These are phyloP conservation scores for Wakefieldia striispora DNA, from an alignment of 768 basidiomycete genomes.

Conservation along the genomic window DNA sequence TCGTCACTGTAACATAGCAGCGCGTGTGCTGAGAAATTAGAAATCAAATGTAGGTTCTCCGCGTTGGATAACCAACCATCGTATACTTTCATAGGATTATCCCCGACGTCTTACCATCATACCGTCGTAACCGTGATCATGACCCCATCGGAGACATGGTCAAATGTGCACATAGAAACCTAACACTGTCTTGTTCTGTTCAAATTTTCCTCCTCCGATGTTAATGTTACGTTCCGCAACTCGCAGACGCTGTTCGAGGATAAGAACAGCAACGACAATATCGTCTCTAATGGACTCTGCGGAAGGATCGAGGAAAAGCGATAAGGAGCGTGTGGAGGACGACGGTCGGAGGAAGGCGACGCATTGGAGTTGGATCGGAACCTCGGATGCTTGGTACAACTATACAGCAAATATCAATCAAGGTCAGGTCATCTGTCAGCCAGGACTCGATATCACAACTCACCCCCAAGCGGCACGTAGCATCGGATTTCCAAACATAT, in stretches of 20 bases:
- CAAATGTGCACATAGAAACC: conserved; percentile 4
- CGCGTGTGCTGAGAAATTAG: no score
- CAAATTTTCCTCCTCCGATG: conserved; percentile 12
- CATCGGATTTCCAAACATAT: conserved; percentile 15
- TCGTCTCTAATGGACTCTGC: conserved; percentile 12
- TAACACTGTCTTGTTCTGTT: conserved; percentile 7
- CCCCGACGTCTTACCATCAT: no score
- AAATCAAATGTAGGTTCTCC: no score
- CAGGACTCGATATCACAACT: background rate
- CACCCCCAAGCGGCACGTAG: conserved; percentile 9
- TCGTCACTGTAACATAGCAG: no score
- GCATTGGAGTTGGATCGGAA: background rate
- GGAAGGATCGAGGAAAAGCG: conserved; percentile 8
- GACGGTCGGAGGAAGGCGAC: conserved; percentile 10
- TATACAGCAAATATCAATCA: background rate
- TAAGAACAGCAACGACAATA: conserved; percentile 10
- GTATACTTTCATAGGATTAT: no score
- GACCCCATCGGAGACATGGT: no score
- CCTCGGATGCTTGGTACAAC: conserved; percentile 7
- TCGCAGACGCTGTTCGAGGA: conserved; percentile 16
- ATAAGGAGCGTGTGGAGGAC: conserved; percentile 3
- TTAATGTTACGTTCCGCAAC: conserved; percentile 7
- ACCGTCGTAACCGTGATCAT: no score
- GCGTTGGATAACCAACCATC: no score
- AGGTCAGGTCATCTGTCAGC: background rate